Evolutionary conservation across 2,329 filamentous ascomycete genomes (phyloP).

Genomic region (Colletotrichum sp.): DNA sequence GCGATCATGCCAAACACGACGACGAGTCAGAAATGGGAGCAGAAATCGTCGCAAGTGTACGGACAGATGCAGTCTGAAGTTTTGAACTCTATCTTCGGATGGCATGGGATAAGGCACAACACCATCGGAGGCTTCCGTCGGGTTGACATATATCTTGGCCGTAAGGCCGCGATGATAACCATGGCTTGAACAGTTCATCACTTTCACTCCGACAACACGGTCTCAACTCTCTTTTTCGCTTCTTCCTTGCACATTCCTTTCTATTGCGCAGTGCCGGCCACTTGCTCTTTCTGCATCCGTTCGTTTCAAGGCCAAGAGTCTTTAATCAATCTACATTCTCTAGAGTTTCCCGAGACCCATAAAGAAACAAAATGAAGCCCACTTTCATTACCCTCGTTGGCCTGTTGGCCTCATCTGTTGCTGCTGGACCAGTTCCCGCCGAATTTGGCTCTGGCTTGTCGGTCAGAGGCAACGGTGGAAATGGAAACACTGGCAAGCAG

Average conservation of each 20-base stretch:
- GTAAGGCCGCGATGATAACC: neutral
- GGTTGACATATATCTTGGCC: neutral
- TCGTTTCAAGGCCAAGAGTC: neutral
- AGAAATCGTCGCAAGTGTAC: conserved; percentile 7
- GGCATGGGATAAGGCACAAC: neutral
- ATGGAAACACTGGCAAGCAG: neutral
- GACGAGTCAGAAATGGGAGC: neutral
- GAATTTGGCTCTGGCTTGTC: neutral
- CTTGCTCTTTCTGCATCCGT: conserved; percentile 10
- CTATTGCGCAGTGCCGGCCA: conserved; percentile 16
- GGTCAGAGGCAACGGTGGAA: neutral
- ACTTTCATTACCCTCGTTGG: conserved; percentile 5
- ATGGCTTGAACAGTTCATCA: neutral
- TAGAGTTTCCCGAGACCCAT: neutral
- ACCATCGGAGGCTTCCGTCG: neutral
- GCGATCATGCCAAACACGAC: neutral
- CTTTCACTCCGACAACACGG: neutral
- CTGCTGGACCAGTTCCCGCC: conserved; percentile 2
- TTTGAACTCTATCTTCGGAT: conserved; percentile 7
- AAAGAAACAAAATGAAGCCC: conserved; percentile 3
- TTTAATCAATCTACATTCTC: neutral
- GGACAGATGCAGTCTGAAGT: conserved; percentile 8
- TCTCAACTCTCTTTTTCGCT: neutral
- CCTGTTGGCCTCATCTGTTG: conserved; percentile 6
- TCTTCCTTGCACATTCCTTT: neutral